Evolutionary conservation across 768 basidiomycete genomes (phyloP).

Genomic region (Tricholoma sp.): DNA sequence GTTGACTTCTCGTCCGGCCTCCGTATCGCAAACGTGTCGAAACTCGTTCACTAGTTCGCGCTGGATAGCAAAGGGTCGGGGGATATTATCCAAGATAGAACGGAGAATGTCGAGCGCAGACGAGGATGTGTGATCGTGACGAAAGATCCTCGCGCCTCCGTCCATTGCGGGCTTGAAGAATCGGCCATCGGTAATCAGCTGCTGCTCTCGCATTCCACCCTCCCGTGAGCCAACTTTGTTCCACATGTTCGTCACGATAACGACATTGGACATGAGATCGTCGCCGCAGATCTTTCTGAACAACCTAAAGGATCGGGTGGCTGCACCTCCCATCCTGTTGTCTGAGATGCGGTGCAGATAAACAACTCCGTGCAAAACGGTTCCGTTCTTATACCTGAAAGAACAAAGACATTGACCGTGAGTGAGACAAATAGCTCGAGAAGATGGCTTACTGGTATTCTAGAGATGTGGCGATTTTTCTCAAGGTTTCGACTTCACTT

Average conservation of each 20-base stretch:
- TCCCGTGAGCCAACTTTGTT: constrained; percentile 26
- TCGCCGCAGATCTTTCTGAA: constrained; percentile 45
- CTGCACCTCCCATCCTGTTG: constrained; percentile 34
- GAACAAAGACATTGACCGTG: neutral
- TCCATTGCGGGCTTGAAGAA: constrained; percentile 41
- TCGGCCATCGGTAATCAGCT: constrained; percentile 21
- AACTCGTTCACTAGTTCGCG: constrained; percentile 11
- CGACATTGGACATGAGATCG: constrained; percentile 36
- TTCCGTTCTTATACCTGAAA: neutral
- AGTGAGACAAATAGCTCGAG: no score
- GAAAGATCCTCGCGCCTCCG: constrained; percentile 33
- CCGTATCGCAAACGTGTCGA: constrained; percentile 28
- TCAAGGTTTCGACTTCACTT: neutral
- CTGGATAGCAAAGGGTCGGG: constrained; percentile 9
- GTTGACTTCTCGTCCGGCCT: constrained; percentile 20
- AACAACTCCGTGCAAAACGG: constrained; percentile 26
- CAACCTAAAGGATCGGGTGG: constrained; percentile 37
- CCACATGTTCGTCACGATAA: constrained; percentile 50
- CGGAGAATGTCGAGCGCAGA: constrained; percentile 27
- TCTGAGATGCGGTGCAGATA: constrained; percentile 42
- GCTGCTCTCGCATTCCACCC: constrained; percentile 30
- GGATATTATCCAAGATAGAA: constrained; percentile 15
- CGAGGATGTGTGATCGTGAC: constrained; percentile 25
- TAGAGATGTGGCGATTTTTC: neutral
- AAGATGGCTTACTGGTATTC: neutral